These are phyloP conservation scores for Trichopus zeylanicus DNA, from an alignment of 116 monocot genomes.

Conservation along the genomic window DNA sequence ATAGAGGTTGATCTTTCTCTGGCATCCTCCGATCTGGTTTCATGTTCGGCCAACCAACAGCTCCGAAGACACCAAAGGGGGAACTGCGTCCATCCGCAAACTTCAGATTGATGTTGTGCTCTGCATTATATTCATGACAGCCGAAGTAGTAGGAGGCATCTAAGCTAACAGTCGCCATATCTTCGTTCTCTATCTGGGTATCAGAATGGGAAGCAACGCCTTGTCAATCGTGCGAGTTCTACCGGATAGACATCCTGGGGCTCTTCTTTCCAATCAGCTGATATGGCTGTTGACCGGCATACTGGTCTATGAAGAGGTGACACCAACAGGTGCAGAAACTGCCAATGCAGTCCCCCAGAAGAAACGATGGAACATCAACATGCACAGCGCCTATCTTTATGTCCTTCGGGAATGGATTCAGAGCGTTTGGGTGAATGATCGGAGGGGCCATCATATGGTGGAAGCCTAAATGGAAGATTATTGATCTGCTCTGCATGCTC, in stretches of 20 bases:
- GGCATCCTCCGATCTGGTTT: neutral
- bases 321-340: neutral
- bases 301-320: constrained; percentile 40
- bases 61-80: constrained; percentile 36
- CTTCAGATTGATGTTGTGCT: constrained; percentile 45
- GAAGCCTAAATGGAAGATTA: constrained; percentile 57
- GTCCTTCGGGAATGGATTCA: constrained; percentile 53
- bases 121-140: constrained; percentile 49
- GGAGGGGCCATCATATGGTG: constrained; percentile 59
- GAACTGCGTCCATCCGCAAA: constrained; percentile 36
- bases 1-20: too few species aligned
- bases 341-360: neutral
- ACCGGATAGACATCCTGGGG: constrained; percentile 63
- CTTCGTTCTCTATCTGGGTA: constrained; percentile 68
- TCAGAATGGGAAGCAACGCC: constrained; percentile 70
- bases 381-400: constrained; percentile 56
- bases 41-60: neutral
- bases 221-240: constrained; percentile 58
- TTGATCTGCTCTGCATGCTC: constrained; percentile 50
- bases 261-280: constrained; percentile 61
- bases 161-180: constrained; percentile 68
- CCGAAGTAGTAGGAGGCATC: constrained; percentile 59
- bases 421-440: constrained; percentile 50
- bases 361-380: constrained; percentile 37
- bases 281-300: constrained; percentile 72